Percentiles rank a stretch among this genome's conserved stretches.
phyloP scores from a whole-genome alignment of 2,329 filamentous ascomycete genomes.

The Balansia obtecta region DNA sequence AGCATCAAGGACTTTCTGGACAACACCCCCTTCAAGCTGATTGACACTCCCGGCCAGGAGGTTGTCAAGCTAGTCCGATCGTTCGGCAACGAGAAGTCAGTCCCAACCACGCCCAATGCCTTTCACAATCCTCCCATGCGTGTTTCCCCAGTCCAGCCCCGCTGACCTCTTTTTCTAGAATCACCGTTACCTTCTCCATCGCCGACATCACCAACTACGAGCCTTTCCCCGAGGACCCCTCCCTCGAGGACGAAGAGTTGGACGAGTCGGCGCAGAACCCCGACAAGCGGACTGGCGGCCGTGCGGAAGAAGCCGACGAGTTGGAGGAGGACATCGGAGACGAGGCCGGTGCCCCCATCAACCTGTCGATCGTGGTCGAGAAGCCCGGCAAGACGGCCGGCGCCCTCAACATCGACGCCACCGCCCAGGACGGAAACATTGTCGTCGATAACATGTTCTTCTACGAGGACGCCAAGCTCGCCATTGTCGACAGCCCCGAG shows the following conservation, averaged over 20 bases:
- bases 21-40: conserved; percentile 70
- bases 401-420: conserved; percentile 74
- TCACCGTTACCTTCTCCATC: conserved; percentile 31
- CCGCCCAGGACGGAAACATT: conserved; percentile 75
- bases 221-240: conserved; percentile 24
- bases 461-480: conserved; percentile 66
- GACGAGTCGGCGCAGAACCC: conserved; percentile 35
- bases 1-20: conserved; percentile 82
- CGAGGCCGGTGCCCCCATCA: conserved; percentile 60
- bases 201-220: conserved; percentile 28
- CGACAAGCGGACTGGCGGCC: conserved; percentile 41
- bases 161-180: conserved; percentile 16
- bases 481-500: conserved; percentile 64
- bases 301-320: conserved; percentile 31
- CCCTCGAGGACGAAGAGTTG: conserved; percentile 27
- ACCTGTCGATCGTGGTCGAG: conserved; percentile 77
- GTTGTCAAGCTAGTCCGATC: conserved; percentile 75
- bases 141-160: no score
- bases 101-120: not conserved
- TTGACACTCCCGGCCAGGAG: conserved; percentile 74
- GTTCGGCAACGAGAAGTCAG: conserved; percentile 80
- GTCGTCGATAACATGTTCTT: conserved; percentile 85
- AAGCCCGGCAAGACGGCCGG: conserved; percentile 61
- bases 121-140: no score
- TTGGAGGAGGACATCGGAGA: conserved; percentile 37